Evolutionary conservation across 1,284 basidiomycete species (phyloP), one percentile per base, ranked within the genome.

Genomic region (Waitea zeae): DNA sequence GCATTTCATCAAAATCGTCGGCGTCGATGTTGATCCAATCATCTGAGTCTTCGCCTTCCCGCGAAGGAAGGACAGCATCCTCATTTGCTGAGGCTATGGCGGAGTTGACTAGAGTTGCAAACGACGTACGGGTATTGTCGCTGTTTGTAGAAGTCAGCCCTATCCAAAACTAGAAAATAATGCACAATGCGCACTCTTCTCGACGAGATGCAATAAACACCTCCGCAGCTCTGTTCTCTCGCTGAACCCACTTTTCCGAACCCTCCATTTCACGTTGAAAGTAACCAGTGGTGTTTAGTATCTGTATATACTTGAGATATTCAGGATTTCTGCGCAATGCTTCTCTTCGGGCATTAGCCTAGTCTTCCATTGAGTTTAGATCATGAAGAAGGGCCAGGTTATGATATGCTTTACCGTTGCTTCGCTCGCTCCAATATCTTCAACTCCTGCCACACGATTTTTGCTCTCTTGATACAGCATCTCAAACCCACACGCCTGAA

Each of bases 401-500:
- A 34, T 5, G 20, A 20, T 33, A 36, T 12, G 24, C 50, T 64
- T 39, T 46, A 79, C 78, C 12, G 67, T 67, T 39, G 61, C 61
- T 20, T 53, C 47, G 9, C 53, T 44, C 18, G 46, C 53, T 31
- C 65, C 62, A 17, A 51, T 38, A 15, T 51, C 60, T 7, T 49
- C 46, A 30, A 52, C 59, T 11, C 43, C 44, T 18, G 61, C 59
- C 39, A 51, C 51, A 41, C 59, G 63, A 44, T 57, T 53, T 57
- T 82, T 72, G 47, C 70, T 70, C 52, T 89, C 80, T 56, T 88
- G 70, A 52, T 82, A 95, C 35, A 92, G 64, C 67, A 95, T 95
- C 57, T 96, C 90, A 44, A 95, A 95, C 0, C 90, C 90, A 42
- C 84, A 87, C 3, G 87, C 76, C 83, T 88, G 44, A 14, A n/a